Conservation (phyloP, 2,329 filamentous ascomycete genomes). For the Hymenoscyphus repandus region DNA sequence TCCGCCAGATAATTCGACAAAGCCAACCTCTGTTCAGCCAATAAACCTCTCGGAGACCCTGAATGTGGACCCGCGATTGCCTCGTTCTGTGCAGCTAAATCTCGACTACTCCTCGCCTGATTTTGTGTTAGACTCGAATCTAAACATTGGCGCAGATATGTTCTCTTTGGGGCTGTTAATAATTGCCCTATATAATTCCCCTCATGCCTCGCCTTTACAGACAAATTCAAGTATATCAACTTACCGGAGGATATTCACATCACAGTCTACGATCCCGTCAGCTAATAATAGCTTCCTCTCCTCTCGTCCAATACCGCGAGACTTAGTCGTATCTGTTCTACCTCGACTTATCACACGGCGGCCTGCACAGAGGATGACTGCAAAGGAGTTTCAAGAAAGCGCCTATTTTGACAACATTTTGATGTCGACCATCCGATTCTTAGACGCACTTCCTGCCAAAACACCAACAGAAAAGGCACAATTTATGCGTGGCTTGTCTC, state of each 20-base stretch:
- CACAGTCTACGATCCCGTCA: constrained; percentile 73
- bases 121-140: constrained; percentile 85
- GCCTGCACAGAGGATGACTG: constrained; percentile 81
- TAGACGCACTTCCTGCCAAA: constrained; percentile 88
- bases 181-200: constrained; percentile 89
- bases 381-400: constrained; percentile 88
- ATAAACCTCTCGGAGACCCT: constrained; percentile 79
- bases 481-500: constrained; percentile 83
- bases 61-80: constrained; percentile 79
- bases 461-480: constrained; percentile 84
- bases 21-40: constrained; percentile 69
- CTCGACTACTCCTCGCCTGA: constrained; percentile 93
- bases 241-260: constrained; percentile 80
- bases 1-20: constrained; percentile 69
- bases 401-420: constrained; percentile 96
- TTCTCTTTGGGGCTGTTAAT: constrained; percentile 89
- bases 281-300: constrained; percentile 79
- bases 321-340: constrained; percentile 69
- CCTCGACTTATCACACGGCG: constrained; percentile 82
- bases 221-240: constrained; percentile 73
- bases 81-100: constrained; percentile 77
- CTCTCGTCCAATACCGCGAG: constrained; percentile 71
- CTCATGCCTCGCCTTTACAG: constrained; percentile 81
- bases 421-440: constrained; percentile 91
- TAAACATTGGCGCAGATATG: constrained; percentile 81